Base-by-base conservation (phyloP, 1,284 basidiomycete genomes). In the Singerocomus rubriflavus region DNA sequence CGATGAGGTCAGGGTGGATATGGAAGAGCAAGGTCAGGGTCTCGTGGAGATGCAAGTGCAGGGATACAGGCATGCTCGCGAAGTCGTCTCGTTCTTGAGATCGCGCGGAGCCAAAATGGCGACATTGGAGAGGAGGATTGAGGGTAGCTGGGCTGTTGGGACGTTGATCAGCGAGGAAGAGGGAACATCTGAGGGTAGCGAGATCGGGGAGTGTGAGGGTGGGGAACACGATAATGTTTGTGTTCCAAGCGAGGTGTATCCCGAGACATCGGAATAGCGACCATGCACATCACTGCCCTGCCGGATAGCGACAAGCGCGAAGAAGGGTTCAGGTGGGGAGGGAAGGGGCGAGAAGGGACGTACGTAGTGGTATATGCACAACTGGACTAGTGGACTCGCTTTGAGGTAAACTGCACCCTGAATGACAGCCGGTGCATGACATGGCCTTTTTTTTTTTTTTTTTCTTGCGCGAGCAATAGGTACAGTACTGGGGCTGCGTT, bases 71-170 rank as follows among this genome's bases (percentile, higher is more conserved):
- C 70, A 67, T 59, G 81, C 79, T 37, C 69, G 68, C 32, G 88
- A 91, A 66, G 80, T 89, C 1, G 68, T 87, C 29, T 63, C 66
- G 39, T 90, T 84, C 65, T 68, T 91, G 68, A 76, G 73, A 61
- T 67, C 67, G 55, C 73, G 78, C 48, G 88, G 88, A 0, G 88
- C 85, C 36, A 82, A 78, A 66, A 77, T 89, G 58, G 76, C 81
- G 27, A 70, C 73, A 14, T 64, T 85, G 50, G 71, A 72, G 37
- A 67, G 64, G 41, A 64, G 62, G 41, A 72, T 79, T 30, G 76
- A 79, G 59, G 81, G 73, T 21, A 81, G 81, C 34, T 88, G 85
- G 82, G 83, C 77, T 42, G 63, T 53, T 17, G 78, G n/a, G n/a
- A n/a, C 75, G 31, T 58, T 80, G 57, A 80, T 75, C 54, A 85